Evolutionary conservation across 2,329 filamentous ascomycete species (phyloP), one percentile per base, ranked within the genome.

Genomic region (Tolypocladium capitatum): DNA sequence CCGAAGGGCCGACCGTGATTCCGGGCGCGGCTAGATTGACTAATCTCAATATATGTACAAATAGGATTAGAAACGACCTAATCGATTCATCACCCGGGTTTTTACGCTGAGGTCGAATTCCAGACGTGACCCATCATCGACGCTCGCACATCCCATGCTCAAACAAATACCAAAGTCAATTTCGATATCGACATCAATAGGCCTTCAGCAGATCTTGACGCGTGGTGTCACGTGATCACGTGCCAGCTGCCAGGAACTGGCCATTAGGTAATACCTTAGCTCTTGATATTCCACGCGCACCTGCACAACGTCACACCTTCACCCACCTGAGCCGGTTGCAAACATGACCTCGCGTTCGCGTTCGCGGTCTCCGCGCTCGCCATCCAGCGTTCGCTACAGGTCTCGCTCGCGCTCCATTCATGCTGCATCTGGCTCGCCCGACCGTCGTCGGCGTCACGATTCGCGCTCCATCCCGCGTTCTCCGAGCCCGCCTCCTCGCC

Each of bases 391-490:
- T 48, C 64, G 60, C 11, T 48, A 57, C 33, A 58, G 60, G 48
- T 65, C 65, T n/a, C 53, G 56, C 32, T 61, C 66, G 32, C 62
- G 63, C 45, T 68, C 67, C 11, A 55, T 55, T 3, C 59, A 57
- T 27, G 43, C 14, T 55, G 59, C 30, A 45, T 66, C 65, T 24
- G 65, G 61, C 35, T 67, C 66, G 43, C 58, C 58, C 18, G 49
- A 43, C 11, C 58, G 54, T 31, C 58, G 59, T n/a, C 61, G 60
- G 31, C 60, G 59, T 31, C 55, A 59, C 49, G 63, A 60, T 50
- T 68, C 64, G 20, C 61, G 59, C 18, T 65, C 61, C 16, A 56
- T 56, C 20, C 62, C 63, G 43, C 60, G 61, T 30, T 64, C 61
- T n/a, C 48, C 51, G n/a, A 56, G 58, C 2, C 59, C 58, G 4